phyloP scores from a whole-genome alignment of 495 filamentous ascomycete genomes.

The Podospora tetraspora region DNA sequence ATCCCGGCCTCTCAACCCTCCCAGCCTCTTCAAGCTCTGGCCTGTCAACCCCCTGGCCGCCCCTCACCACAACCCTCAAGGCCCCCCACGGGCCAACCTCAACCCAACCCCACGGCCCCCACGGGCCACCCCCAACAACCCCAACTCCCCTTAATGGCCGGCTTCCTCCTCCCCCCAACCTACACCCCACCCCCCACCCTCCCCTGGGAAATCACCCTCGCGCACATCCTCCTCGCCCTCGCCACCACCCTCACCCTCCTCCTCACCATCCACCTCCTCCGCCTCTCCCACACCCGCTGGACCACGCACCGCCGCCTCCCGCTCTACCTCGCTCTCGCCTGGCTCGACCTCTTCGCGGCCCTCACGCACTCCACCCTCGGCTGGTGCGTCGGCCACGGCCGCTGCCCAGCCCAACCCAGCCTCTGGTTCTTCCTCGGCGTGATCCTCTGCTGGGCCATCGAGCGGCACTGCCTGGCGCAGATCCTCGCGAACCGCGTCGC shows the following conservation, averaged over 20 bases:
- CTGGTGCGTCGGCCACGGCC: slow-evolving; percentile 5
- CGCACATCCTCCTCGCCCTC: slow-evolving; percentile 4
- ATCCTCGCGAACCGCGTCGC: slow-evolving; percentile 40
- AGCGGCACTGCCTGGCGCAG: slow-evolving; percentile 33
- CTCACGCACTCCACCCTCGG: background rate
- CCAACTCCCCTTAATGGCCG: background rate
- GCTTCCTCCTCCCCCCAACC: background rate
- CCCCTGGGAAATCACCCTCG: background rate
- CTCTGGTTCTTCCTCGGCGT: slow-evolving; percentile 2
- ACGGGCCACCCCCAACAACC: too few relatives aligned
- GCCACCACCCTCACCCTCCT: background rate
- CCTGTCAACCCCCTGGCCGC: background rate
- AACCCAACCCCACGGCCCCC: too few relatives aligned
- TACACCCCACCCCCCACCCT: background rate
- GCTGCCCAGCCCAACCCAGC: background rate
- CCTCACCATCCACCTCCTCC: background rate
- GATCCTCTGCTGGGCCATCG: slow-evolving; percentile 18
- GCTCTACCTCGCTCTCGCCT: slow-evolving; percentile 1
- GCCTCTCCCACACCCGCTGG: background rate
- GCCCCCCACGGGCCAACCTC: too few relatives aligned
- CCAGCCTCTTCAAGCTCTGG: too few relatives aligned
- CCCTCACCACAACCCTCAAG: too few relatives aligned
- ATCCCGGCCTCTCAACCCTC: background rate
- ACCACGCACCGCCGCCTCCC: background rate
- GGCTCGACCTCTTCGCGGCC: background rate